Conservation (phyloP, 495 filamentous ascomycete genomes). For the Thermochaetoides thermophila region DNA sequence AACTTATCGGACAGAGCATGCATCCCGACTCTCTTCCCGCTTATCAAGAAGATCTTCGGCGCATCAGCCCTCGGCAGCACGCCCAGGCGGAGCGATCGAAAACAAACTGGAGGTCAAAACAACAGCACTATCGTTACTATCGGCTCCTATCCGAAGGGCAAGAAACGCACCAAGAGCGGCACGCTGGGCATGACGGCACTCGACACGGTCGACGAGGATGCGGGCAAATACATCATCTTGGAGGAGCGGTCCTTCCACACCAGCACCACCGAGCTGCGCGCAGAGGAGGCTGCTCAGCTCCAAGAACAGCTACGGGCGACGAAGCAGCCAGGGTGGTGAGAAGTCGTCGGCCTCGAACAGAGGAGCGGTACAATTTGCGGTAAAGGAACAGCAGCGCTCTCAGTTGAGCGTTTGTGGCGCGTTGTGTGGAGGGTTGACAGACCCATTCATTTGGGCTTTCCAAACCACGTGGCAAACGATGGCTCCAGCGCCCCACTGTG, state of each 20-base stretch:
- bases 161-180: constrained; percentile 1
- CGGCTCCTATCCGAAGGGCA: constrained; percentile 11
- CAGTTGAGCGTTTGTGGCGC: too few species aligned
- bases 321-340: neutral
- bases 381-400: too few species aligned
- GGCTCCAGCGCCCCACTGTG: too few species aligned
- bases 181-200: constrained; percentile 2
- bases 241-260: constrained; percentile 10
- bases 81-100: neutral
- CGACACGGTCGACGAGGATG: constrained; percentile 9
- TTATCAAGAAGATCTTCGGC: constrained; percentile 12
- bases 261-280: constrained; percentile 5
- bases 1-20: too few species aligned
- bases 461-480: too few species aligned
- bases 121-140: constrained; percentile 10
- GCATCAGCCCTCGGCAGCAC: constrained; percentile 4
- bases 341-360: neutral
- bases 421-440: too few species aligned
- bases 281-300: neutral
- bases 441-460: too few species aligned
- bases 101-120: neutral
- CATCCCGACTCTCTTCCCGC: constrained; percentile 13
- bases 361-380: too few species aligned
- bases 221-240: constrained; percentile 11
- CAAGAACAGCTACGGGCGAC: neutral